Conservation (phyloP, 768 basidiomycete species). For the Mycena haematopus region DNA sequence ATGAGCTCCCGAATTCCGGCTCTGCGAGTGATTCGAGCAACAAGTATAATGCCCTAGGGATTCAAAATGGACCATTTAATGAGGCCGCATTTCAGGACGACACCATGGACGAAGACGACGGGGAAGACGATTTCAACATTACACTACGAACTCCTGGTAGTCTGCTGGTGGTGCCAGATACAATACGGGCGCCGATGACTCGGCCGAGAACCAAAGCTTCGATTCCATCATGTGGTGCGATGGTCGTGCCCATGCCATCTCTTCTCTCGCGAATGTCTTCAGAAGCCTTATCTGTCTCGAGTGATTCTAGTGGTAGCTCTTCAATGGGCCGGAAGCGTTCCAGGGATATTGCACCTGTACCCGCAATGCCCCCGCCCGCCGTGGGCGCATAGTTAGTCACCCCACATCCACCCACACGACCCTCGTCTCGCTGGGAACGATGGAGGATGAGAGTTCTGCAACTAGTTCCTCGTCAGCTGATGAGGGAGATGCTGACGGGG, state of each 20-base stretch:
- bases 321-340: slow-evolving; percentile 17
- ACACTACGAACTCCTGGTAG: slow-evolving; percentile 70
- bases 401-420: neutral
- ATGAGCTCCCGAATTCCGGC: slow-evolving; percentile 65
- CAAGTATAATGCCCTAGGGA: slow-evolving; percentile 37
- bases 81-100: slow-evolving; percentile 35
- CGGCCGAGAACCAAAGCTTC: slow-evolving; percentile 15
- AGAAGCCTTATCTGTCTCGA: slow-evolving; percentile 27
- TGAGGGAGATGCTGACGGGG: neutral
- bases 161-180: slow-evolving; percentile 21
- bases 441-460: slow-evolving; percentile 18
- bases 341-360: slow-evolving; percentile 3
- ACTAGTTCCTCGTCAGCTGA: neutral
- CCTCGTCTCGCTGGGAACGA: neutral
- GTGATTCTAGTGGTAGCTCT: slow-evolving; percentile 6
- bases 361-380: neutral
- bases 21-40: slow-evolving; percentile 69
- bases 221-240: neutral
- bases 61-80: slow-evolving; percentile 14
- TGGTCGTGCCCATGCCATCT: slow-evolving; percentile 12
- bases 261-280: slow-evolving; percentile 23
- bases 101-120: slow-evolving; percentile 40
- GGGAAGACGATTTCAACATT: slow-evolving; percentile 70
- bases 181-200: slow-evolving; percentile 5
- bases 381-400: neutral